A percentile compares a stretch with the other conserved stretches of the same genome.
These are phyloP conservation scores for Acorus gramineus DNA, from an alignment of 106 monocot species.

Conservation along the genomic window DNA sequence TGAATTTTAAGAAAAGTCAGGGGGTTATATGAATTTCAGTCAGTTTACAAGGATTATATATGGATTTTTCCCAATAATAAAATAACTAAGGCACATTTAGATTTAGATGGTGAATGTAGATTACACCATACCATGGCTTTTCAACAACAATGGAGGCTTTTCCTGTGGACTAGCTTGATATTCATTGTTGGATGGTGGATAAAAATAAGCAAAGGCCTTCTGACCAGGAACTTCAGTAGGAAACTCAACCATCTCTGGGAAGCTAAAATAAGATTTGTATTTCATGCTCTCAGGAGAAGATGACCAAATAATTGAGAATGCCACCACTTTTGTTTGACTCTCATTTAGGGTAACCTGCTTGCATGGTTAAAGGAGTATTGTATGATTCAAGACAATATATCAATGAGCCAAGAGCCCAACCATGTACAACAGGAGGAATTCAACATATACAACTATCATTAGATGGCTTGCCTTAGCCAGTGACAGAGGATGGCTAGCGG, in stretches of 20 bases:
- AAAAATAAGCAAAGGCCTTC: conserved; percentile 85
- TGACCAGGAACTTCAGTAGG: conserved; percentile 59
- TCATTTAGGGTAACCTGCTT: conserved; percentile 59
- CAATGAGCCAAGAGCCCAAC: too few species aligned
- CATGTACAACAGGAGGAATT: too few species aligned
- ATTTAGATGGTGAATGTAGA: not conserved
- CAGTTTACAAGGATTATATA: too few species aligned
- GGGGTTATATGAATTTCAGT: too few species aligned
- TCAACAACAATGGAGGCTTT: conserved; percentile 80
- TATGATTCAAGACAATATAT: too few species aligned
- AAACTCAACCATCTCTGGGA: conserved; percentile 78
- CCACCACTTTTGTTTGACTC: conserved; percentile 14
- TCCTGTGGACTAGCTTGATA: conserved; percentile 54
- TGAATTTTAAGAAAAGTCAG: too few species aligned
- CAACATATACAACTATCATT: too few species aligned
- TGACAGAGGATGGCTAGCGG: conserved; percentile 62
- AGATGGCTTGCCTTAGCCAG: conserved; percentile 52
- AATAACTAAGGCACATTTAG: too few species aligned
- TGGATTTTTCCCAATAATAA: too few species aligned
- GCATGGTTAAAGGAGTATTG: not conserved
- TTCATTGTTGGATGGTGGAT: conserved; percentile 57
- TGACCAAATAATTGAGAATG: conserved; percentile 58
- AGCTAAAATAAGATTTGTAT: conserved; percentile 56
- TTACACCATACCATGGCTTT: conserved; percentile 65
- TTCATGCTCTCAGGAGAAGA: conserved; percentile 44